Conservation (phyloP, 2,329 filamentous ascomycete species). For the Parasarocladium wereldwijsianum region DNA sequence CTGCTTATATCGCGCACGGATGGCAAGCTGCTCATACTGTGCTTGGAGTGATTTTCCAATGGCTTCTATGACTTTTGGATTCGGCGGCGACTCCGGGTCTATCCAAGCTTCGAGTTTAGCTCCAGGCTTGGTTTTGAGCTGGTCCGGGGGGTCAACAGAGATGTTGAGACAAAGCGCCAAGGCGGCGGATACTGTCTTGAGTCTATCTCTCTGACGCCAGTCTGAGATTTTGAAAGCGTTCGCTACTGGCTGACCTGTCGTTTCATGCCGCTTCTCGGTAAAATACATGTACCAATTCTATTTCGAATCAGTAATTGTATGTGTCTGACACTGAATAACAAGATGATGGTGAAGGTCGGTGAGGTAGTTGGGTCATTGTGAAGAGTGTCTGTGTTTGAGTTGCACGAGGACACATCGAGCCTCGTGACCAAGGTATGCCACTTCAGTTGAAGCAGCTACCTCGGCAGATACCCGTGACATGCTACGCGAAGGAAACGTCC, state of each 20-base stretch:
- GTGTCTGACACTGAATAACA: not conserved
- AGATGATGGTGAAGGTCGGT: slow-evolving; percentile 1
- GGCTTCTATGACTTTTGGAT: slow-evolving; percentile 76
- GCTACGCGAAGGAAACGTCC: too few species aligned
- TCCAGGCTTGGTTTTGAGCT: slow-evolving; percentile 86
- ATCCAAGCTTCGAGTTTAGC: slow-evolving; percentile 96
- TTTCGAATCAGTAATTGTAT: not conserved
- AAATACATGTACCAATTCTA: slow-evolving; percentile 99
- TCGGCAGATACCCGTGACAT: too few species aligned
- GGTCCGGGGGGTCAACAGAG: slow-evolving; percentile 91
- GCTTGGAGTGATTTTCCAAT: slow-evolving; percentile 93
- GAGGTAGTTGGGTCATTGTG: not conserved
- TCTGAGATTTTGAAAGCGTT: slow-evolving; percentile 59
- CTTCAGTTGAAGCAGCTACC: too few species aligned
- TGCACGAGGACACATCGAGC: too few species aligned
- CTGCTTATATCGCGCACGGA: slow-evolving; percentile 94
- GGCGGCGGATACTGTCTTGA: slow-evolving; percentile 93
- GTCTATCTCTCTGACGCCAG: slow-evolving; percentile 91
- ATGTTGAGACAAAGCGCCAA: slow-evolving; percentile 93
- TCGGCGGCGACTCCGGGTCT: slow-evolving; percentile 68
- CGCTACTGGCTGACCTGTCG: slow-evolving; percentile 72
- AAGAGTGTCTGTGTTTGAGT: too few species aligned
- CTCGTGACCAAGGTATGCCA: too few species aligned
- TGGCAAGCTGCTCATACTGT: slow-evolving; percentile 90
- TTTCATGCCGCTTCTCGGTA: slow-evolving; percentile 94